These are phyloP conservation scores for Azolla pinnata DNA, from an alignment of 75 land plant genomes.

Conservation along the genomic window DNA sequence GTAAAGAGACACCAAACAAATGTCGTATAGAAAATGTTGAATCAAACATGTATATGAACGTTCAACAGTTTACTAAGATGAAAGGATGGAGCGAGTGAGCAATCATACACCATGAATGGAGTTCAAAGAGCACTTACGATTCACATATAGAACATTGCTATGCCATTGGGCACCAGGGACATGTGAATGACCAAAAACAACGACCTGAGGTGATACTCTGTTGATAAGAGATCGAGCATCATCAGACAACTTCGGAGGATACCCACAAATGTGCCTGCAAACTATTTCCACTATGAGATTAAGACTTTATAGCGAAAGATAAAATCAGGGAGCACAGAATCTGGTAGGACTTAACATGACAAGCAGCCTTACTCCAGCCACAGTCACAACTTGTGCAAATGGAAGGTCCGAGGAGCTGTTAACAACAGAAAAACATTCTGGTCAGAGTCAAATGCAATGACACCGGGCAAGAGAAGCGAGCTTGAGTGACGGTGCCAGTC, in stretches of 20 bases:
- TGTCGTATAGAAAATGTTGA: no score
- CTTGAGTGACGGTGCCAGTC: not conserved
- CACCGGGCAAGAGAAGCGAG: no score
- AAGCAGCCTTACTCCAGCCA: not conserved
- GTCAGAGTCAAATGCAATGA: no score
- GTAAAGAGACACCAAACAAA: no score
- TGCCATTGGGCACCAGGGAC: conserved; percentile 15
- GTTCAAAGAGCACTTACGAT: conserved; percentile 16
- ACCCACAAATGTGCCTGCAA: conserved; percentile 24
- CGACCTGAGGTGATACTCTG: conserved; percentile 3
- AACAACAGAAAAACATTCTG: not conserved
- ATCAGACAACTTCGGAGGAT: conserved; percentile 13
- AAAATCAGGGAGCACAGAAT: not conserved
- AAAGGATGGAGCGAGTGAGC: no score
- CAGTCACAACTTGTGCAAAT: not conserved
- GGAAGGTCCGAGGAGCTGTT: not conserved
- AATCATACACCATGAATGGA: no score
- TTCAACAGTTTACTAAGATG: no score
- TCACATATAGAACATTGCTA: conserved; percentile 14
- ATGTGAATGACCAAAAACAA: conserved; percentile 21
- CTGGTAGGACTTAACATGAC: not conserved
- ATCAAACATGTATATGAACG: no score
- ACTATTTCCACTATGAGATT: no score
- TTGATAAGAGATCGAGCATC: conserved; percentile 4
- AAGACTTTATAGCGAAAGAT: not conserved